Evolutionary conservation across 305 asterid species (phyloP).

Genomic region (Euphrasia arctica): DNA sequence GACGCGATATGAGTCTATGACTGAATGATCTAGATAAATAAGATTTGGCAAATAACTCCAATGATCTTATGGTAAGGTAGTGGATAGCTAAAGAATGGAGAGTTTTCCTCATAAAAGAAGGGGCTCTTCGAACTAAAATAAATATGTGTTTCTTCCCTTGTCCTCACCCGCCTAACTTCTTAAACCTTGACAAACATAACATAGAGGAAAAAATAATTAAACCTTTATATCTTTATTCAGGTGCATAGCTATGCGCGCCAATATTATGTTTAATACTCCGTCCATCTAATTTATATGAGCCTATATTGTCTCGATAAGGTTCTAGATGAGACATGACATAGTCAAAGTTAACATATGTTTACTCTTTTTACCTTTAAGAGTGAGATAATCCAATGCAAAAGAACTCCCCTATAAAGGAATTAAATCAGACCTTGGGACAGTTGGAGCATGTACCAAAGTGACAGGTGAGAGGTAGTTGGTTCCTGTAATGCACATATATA

Average conservation of each 20-base stretch:
- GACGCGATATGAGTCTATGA: not conserved
- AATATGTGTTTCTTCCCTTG: not conserved
- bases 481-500: constrained; percentile 8
- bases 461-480: not conserved
- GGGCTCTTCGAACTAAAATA: not conserved
- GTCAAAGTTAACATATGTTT: not conserved
- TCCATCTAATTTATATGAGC: not conserved
- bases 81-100: not conserved
- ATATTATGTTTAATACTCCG: not conserved
- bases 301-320: constrained; percentile 5
- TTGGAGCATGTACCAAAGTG: not conserved
- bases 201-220: constrained; percentile 13
- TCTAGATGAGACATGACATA: not conserved
- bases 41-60: not conserved
- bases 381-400: not conserved
- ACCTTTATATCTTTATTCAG: not conserved
- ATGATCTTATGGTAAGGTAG: not conserved
- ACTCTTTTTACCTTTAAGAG: not conserved
- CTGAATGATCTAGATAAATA: not conserved
- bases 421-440: constrained; percentile 7
- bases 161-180: not conserved
- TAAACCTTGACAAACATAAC: constrained; percentile 6
- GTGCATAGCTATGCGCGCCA: not conserved
- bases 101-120: not conserved
- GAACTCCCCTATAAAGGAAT: not conserved